Evolutionary conservation across 2,329 filamentous ascomycete genomes (phyloP).

Genomic region (Ophiosphaerella narmari): DNA sequence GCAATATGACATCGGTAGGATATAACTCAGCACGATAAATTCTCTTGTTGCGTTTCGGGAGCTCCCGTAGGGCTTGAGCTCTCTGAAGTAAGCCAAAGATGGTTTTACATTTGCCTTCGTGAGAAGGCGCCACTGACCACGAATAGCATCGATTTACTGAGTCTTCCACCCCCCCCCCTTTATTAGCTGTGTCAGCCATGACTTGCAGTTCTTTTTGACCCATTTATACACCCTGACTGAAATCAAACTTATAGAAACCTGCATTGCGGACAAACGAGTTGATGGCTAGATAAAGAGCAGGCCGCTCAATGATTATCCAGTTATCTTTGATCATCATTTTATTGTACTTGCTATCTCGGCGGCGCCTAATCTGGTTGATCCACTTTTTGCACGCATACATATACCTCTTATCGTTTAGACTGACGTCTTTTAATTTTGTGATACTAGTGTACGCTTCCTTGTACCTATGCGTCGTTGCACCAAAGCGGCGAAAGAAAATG

Average conservation of each 20-base stretch:
- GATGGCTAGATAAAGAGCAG: slow-evolving; percentile 6
- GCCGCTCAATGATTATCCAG: slow-evolving; percentile 10
- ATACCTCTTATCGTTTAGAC: slow-evolving; percentile 10
- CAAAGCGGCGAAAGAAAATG: slow-evolving; percentile 13
- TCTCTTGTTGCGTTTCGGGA: not conserved
- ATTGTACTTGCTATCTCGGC: slow-evolving; percentile 6
- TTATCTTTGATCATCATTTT: slow-evolving; percentile 4
- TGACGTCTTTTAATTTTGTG: slow-evolving; percentile 3
- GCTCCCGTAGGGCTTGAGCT: not conserved
- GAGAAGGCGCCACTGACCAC: slow-evolving; percentile 13
- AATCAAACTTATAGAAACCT: slow-evolving; percentile 9
- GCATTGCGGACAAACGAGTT: slow-evolving; percentile 8
- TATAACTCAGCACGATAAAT: slow-evolving; percentile 4
- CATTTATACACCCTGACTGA: slow-evolving; percentile 2
- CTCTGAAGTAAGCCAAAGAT: slow-evolving; percentile 5
- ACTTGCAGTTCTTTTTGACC: not conserved
- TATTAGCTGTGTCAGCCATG: slow-evolving; percentile 9
- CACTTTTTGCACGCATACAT: slow-evolving; percentile 15
- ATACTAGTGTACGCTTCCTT: slow-evolving; percentile 6
- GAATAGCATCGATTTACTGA: slow-evolving; percentile 9
- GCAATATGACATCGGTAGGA: slow-evolving; percentile 1
- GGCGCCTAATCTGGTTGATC: slow-evolving; percentile 16
- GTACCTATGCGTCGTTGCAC: slow-evolving; percentile 4
- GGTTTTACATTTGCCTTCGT: slow-evolving; percentile 11
- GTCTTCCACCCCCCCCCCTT: not conserved